Base-by-base conservation (phyloP, 2,329 filamentous ascomycete genomes). In the Xylariales sp. region DNA sequence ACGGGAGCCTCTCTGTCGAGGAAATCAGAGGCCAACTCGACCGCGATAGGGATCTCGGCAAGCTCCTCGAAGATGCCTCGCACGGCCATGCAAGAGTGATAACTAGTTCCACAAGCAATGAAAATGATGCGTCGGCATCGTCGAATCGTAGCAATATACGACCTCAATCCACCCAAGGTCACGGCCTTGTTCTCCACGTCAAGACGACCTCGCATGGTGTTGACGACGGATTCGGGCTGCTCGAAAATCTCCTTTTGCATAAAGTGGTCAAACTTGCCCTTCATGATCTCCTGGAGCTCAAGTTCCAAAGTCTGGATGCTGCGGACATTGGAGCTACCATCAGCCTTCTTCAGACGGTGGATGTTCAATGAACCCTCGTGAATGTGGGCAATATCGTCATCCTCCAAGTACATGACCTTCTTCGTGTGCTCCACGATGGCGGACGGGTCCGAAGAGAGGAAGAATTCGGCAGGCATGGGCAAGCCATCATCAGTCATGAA, bases 201-300 rank as follows among this genome's bases (percentile, higher is more conserved):
- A 76, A 99, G 86, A 84, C 96, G 96, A 83, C 96, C 96, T 90
- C 96, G 93, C 96, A 99, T 99, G 74, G 96, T 97, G 89, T 99
- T 99, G 85, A 99, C 91, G 69, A 99, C 93, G 14, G 96, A 99
- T 84, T 99, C 96, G 78, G 96, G 96, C 86, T 99, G 96, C 87
- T 99, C 96, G 82, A 99, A 99, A 78, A 99, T 99, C 83, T 99
- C 96, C 90, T 99, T 99, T 82, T 99, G 96, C 96, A 99, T 99
- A 87, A 97, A 99, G 86, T 99, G 96, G 82, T 99, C 96, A 83
- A 98, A 99, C 81, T 96, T 97, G 83, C 96, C 96, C 91, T 99
- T 99, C 96, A 99, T 99, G 83, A 99, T 99, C 86, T 99, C 94
- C 86, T 99, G 96, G 72, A 99, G 91, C 87, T 99, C 94, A 58